phyloP scores from a whole-genome alignment of 2,329 filamentous ascomycete genomes.

The Juglanconis oblonga region DNA sequence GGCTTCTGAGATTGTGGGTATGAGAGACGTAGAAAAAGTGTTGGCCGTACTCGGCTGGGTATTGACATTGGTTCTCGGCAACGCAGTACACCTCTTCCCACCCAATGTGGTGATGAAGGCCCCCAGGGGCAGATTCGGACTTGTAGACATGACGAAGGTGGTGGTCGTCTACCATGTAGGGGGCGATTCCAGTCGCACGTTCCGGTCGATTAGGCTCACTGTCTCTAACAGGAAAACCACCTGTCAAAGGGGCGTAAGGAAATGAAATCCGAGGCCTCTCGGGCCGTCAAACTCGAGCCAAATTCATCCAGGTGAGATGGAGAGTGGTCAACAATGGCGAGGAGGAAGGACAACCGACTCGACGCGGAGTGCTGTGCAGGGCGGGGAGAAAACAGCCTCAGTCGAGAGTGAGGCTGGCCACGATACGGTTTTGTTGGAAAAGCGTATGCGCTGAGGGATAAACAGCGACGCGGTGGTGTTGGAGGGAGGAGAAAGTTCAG shows the following conservation, averaged over 20 bases:
- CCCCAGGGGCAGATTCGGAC: conserved; percentile 40
- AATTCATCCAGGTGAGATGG: conserved; percentile 35
- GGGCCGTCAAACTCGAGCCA: conserved; percentile 37
- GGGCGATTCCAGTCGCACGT: conserved; percentile 45
- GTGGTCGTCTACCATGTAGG: conserved; percentile 11
- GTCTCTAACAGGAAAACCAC: conserved; percentile 23
- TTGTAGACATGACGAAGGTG: conserved; percentile 39
- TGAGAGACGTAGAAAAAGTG: conserved; percentile 7
- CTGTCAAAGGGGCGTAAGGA: conserved; percentile 24
- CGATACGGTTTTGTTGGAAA: conserved; percentile 12
- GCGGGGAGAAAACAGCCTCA: not conserved
- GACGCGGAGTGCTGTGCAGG: not conserved
- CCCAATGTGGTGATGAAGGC: conserved; percentile 48
- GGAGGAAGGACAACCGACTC: not conserved
- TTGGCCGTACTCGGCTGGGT: conserved; percentile 22
- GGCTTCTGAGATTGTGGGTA: conserved; percentile 8
- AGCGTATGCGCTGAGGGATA: not conserved
- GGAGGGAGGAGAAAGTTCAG: conserved; percentile 6
- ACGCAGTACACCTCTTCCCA: conserved; percentile 52
- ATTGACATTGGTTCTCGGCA: conserved; percentile 36
- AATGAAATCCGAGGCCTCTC: conserved; percentile 33
- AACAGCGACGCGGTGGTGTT: not conserved
- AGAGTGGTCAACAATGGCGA: not conserved
- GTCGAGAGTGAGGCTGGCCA: conserved; percentile 3
- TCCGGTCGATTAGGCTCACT: conserved; percentile 22